Evolutionary conservation across 345 rosid species (phyloP).

Genomic region (Punica granatum): DNA sequence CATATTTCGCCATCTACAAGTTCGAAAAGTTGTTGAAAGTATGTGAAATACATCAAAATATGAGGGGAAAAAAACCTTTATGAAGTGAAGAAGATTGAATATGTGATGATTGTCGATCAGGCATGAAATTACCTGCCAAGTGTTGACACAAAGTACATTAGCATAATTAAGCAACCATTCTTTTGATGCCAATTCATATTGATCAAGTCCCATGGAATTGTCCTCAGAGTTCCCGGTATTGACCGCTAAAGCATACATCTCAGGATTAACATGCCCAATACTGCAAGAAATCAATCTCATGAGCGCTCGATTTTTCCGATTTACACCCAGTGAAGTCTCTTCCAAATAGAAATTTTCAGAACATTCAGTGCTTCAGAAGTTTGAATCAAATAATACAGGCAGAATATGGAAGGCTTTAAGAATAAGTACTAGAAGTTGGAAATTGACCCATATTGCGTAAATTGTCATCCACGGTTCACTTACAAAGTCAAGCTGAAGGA

Average conservation of each 20-base stretch:
- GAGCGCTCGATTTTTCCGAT: neutral
- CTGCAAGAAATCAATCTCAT: conserved; percentile 30
- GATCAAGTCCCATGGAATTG: conserved; percentile 11
- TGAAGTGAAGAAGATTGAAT: neutral
- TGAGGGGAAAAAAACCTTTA: neutral
- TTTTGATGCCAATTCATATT: conserved; percentile 22
- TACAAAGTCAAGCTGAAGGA: neutral
- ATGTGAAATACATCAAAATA: neutral
- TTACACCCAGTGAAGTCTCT: neutral
- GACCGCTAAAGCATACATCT: conserved; percentile 77
- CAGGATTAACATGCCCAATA: conserved; percentile 87
- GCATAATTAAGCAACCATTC: conserved; percentile 60
- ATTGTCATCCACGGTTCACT: neutral
- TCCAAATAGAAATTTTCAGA: neutral
- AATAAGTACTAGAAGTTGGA: neutral
- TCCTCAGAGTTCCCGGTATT: conserved; percentile 46
- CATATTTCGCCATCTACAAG: neutral
- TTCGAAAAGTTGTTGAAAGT: neutral
- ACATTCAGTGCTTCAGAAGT: neutral
- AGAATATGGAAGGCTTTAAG: neutral
- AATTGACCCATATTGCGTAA: neutral
- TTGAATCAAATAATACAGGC: neutral
- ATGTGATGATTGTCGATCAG: neutral
- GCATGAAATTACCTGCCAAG: conserved; percentile 79
- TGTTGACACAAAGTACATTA: conserved; percentile 66